phyloP scores from a whole-genome alignment of 129 eudicot genomes.

The Artemisia annua region DNA sequence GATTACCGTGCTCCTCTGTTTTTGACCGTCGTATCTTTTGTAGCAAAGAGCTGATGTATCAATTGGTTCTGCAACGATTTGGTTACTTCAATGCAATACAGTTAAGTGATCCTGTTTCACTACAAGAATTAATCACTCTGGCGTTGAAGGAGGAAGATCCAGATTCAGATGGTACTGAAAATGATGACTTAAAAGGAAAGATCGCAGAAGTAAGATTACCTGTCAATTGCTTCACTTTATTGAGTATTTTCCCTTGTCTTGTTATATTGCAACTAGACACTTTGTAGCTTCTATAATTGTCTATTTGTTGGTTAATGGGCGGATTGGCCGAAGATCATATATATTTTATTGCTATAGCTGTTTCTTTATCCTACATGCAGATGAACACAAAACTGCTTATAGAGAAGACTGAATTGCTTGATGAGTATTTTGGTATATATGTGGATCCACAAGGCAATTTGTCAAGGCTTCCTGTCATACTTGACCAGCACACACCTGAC shows the following conservation, averaged over 20 bases:
- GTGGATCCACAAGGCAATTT: conserved; percentile 72
- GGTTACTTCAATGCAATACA: conserved; percentile 94
- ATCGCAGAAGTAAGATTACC: conserved; percentile 68
- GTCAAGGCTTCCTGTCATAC: conserved; percentile 89
- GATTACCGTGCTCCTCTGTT: conserved; percentile 8
- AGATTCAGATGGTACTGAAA: conserved; percentile 53
- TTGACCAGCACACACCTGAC: conserved; percentile 95
- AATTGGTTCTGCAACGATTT: conserved; percentile 89
- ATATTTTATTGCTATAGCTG: not conserved
- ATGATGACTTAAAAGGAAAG: conserved; percentile 63
- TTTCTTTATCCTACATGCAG: conserved; percentile 40
- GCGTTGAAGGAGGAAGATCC: conserved; percentile 87
- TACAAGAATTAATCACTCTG: conserved; percentile 61
- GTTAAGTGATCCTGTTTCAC: conserved; percentile 82
- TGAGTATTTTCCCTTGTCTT: not conserved
- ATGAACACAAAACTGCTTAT: conserved; percentile 70
- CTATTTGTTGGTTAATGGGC: not conserved
- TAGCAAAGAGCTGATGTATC: conserved; percentile 99
- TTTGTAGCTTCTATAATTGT: not conserved
- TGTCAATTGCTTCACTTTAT: conserved; percentile 15
- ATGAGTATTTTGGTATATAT: conserved; percentile 73
- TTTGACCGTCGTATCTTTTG: conserved; percentile 16
- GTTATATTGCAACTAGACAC: not conserved
- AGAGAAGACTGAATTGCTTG: conserved; percentile 78
- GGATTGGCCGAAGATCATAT: not conserved